Percentiles rank a stretch among this genome's conserved stretches.
phyloP scores from a whole-genome alignment of 345 rosid species.

The Syzygium aromaticum region DNA sequence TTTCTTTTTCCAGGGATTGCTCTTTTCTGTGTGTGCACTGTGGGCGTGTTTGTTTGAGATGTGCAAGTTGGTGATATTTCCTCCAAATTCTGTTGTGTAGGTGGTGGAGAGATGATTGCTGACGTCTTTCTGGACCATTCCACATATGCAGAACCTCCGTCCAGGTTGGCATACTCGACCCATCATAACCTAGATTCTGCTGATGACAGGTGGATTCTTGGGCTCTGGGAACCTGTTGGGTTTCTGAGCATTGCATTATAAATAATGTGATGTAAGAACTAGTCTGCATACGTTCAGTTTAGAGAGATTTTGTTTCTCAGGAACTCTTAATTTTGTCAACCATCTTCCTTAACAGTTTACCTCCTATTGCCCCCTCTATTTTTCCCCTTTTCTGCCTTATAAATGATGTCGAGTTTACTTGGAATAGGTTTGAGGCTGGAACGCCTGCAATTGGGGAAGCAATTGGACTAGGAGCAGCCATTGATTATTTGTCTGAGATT shows the following conservation, averaged over 20 bases:
- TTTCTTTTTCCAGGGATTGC: background rate
- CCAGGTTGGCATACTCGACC: conserved; percentile 45
- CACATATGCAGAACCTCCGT: conserved; percentile 90
- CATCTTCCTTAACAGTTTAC: background rate
- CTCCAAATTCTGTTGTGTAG: conserved; percentile 15
- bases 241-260: background rate
- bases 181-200: background rate
- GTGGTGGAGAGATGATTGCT: conserved; percentile 97
- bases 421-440: conserved; percentile 91
- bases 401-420: background rate
- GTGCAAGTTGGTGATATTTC: background rate
- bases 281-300: background rate
- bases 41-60: background rate
- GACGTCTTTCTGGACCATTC: conserved; percentile 95
- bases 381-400: background rate
- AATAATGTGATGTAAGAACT: background rate
- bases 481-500: conserved; percentile 70
- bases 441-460: conserved; percentile 98
- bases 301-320: background rate
- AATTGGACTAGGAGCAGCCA: conserved; percentile 90
- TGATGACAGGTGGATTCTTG: background rate
- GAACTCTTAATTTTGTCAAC: background rate
- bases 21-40: background rate
- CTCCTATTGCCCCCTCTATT: background rate
- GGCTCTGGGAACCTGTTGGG: background rate